These are phyloP conservation scores for Coemansia sp. DNA, from an alignment of 192 early-diverging fungal genomes.

Conservation along the genomic window DNA sequence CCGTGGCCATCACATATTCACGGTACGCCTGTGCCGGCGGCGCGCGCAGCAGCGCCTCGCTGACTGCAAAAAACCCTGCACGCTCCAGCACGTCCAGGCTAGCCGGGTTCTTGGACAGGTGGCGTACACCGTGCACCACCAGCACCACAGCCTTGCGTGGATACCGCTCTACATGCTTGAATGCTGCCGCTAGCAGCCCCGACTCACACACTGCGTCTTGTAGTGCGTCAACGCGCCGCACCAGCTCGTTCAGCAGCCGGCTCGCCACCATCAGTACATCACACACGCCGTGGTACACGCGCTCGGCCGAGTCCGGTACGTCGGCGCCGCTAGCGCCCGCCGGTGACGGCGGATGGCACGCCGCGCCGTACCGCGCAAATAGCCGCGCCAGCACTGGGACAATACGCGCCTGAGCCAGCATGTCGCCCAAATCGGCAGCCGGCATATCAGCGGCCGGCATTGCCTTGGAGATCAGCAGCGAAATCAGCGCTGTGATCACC, in stretches of 20 bases:
- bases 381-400: constrained; percentile 17
- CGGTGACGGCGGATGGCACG: constrained; percentile 34
- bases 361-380: constrained; percentile 45
- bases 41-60: constrained; percentile 32
- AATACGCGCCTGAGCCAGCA: constrained; percentile 33
- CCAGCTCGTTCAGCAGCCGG: constrained; percentile 44
- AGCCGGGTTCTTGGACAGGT: constrained; percentile 50
- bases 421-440: constrained; percentile 32
- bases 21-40: constrained; percentile 36
- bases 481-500: constrained; percentile 34
- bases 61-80: constrained; percentile 43
- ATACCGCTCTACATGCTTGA: constrained; percentile 30
- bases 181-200: constrained; percentile 31
- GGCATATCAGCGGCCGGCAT: constrained; percentile 33
- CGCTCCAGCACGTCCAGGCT: constrained; percentile 48
- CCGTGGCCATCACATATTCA: constrained; percentile 51
- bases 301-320: constrained; percentile 30
- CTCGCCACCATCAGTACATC: constrained; percentile 45
- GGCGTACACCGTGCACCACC: constrained; percentile 44
- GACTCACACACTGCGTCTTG: constrained; percentile 50
- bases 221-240: constrained; percentile 33
- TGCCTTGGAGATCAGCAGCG: constrained; percentile 31
- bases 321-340: neutral
- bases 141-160: constrained; percentile 47
- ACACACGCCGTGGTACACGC: constrained; percentile 41